Evolutionary conservation across 2,329 filamentous ascomycete species (phyloP), one percentile per base, ranked within the genome.

Genomic region (Davidsoniella australis): DNA sequence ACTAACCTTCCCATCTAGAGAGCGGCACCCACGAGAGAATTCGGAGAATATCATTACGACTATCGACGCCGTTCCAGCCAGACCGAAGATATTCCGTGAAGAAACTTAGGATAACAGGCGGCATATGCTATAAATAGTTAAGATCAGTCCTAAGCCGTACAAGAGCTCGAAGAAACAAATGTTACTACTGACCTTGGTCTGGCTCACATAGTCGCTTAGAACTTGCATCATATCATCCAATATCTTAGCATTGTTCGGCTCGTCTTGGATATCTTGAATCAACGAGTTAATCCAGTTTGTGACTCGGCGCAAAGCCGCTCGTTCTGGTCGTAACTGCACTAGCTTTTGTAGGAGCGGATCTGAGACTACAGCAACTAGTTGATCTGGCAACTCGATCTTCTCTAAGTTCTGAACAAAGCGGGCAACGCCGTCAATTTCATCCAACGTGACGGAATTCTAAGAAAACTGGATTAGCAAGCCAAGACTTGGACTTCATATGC

Each of bases 261-360:
- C 72, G 40, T 68, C 67, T 26, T 74, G 64, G 1, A 73, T 68
- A 52, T 79, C 75, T 47, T 71, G 68, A 10, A 78, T 64, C 43
- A 70, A 71, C 1, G 75, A 70, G 43, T 66, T 60, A 40, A 82
- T 59, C 78, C 78, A 82, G 56, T 73, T 71, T 41, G 70, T 66
- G 41, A 78, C 67, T n/a, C 78, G 68, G 46, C 66, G 64, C 24
- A 68, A 63, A 10, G 68, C 68, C 45, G 70, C 66, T 14, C 66
- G 63, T 36, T 74, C 71, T 1, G 79, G 73, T 45, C 75, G 72
- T 26, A 84, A 64, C n/a, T 83, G 65, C 33, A 85, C 65, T 20
- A 89, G 68, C 59, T 89, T 91, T 60, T 89, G 85, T 1, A 89
- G 71, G 26, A 93, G 67, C 2, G 81, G 81, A 58, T 93, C 83